A percentile compares a stretch with the other conserved stretches of the same genome.
phyloP scores from a whole-genome alignment of 192 early-diverging fungal genomes.

The Coemansia sp. region DNA sequence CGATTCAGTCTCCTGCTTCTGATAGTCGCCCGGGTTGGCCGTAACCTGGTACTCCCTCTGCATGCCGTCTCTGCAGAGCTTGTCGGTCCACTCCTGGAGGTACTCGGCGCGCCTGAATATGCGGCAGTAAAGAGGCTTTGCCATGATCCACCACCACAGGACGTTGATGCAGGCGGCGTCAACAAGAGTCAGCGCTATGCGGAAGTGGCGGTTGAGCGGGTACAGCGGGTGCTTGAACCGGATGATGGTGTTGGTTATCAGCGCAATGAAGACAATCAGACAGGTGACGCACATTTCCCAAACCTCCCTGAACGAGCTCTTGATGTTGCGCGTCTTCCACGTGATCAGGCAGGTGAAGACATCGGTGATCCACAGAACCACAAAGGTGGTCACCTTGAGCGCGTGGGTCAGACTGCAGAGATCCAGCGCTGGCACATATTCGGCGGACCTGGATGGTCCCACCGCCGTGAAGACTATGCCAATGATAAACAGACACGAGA shows the following conservation, averaged over 20 bases:
- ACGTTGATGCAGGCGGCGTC: constrained; percentile 22
- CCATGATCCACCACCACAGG: constrained; percentile 44
- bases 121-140: constrained; percentile 23
- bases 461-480: constrained; percentile 30
- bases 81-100: constrained; percentile 17
- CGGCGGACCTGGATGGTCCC: neutral
- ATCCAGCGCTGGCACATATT: constrained; percentile 16
- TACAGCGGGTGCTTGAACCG: constrained; percentile 22
- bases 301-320: constrained; percentile 48
- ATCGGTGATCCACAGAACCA: constrained; percentile 32
- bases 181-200: constrained; percentile 29
- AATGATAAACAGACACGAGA: constrained; percentile 8
- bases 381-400: constrained; percentile 29
- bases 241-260: constrained; percentile 31
- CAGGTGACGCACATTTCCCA: constrained; percentile 27
- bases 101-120: constrained; percentile 16
- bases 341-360: constrained; percentile 5
- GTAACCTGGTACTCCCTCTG: constrained; percentile 24
- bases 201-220: constrained; percentile 14
- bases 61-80: constrained; percentile 25
- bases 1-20: too few relatives aligned
- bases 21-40: too few relatives aligned
- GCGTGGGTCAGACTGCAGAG: constrained; percentile 20
- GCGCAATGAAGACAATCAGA: constrained; percentile 14
- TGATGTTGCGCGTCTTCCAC: constrained; percentile 46